Conservation (phyloP, 208 protist genomes). For the Leishmania guyanensis region DNA sequence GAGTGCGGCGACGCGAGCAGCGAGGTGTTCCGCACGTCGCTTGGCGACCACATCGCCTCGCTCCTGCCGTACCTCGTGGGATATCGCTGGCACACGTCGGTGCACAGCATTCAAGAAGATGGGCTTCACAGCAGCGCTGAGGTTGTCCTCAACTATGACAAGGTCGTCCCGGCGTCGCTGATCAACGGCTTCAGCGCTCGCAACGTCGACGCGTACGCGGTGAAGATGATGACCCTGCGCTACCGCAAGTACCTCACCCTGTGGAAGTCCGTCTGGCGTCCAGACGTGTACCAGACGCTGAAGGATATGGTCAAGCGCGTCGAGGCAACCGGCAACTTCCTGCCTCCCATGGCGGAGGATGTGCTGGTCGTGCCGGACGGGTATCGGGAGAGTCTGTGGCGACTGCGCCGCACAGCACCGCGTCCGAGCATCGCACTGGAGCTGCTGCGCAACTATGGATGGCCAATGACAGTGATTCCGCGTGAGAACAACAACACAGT, state of each 20-base stretch:
- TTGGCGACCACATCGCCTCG: constrained; percentile 67
- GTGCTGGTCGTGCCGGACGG: constrained; percentile 61
- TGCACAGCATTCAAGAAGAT: constrained; percentile 24
- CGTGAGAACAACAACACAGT: constrained; percentile 44
- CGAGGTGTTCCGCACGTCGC: constrained; percentile 50
- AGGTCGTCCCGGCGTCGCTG: constrained; percentile 61
- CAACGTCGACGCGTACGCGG: constrained; percentile 28
- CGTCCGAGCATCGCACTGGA: constrained; percentile 69
- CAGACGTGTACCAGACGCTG: constrained; percentile 70
- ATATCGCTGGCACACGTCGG: constrained; percentile 71
- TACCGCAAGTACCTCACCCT: constrained; percentile 49
- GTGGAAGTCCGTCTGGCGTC: constrained; percentile 74
- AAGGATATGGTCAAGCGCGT: constrained; percentile 43
- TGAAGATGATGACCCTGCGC: constrained; percentile 26
- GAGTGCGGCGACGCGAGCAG: constrained; percentile 61
- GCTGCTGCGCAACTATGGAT: constrained; percentile 74
- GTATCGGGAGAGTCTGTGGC: constrained; percentile 81
- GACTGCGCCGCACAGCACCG: constrained; percentile 58
- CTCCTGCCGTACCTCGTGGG: constrained; percentile 77
- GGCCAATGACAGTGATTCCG: constrained; percentile 8
- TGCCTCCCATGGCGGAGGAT: constrained; percentile 38
- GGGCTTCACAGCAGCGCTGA: constrained; percentile 22
- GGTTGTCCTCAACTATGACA: constrained; percentile 27
- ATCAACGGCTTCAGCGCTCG: constrained; percentile 41
- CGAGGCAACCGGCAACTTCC: constrained; percentile 57